Conservation (phyloP, 257 asterid species). For the Misopates orontium region DNA sequence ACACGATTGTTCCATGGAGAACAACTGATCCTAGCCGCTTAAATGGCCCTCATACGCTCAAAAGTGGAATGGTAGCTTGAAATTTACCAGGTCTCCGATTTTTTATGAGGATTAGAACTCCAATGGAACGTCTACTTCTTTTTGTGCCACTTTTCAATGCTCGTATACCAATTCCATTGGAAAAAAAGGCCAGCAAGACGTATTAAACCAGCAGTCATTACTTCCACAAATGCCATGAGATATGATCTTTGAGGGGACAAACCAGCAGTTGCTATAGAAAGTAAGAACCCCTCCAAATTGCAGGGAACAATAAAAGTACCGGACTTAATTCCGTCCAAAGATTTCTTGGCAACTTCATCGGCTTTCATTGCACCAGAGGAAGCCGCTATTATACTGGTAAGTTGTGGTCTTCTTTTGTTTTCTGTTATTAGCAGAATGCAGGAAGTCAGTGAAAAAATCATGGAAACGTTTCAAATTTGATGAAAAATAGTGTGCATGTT, state of each 20-base stretch:
- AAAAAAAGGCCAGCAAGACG: constrained; percentile 74
- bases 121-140: constrained; percentile 29
- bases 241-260: constrained; percentile 92
- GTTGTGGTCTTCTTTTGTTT: constrained; percentile 73
- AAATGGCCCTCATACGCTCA: no score
- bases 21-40: no score
- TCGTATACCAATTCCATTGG: constrained; percentile 85
- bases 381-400: constrained; percentile 75
- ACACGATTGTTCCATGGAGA: no score
- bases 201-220: constrained; percentile 52
- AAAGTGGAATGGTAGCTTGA: no score
- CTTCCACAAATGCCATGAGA: constrained; percentile 79
- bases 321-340: constrained; percentile 65
- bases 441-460: no score
- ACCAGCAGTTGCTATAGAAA: constrained; percentile 78
- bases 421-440: constrained; percentile 46
- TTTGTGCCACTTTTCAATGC: constrained; percentile 64
- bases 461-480: not conserved
- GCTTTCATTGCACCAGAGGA: constrained; percentile 97
- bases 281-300: constrained; percentile 75
- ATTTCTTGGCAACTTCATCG: constrained; percentile 71
- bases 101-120: no score
- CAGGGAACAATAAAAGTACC: constrained; percentile 75
- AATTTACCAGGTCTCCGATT: no score
- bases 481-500: no score